Conservation (phyloP, 371 early-diverging fungal species). For the Chytridium lagenaria region DNA sequence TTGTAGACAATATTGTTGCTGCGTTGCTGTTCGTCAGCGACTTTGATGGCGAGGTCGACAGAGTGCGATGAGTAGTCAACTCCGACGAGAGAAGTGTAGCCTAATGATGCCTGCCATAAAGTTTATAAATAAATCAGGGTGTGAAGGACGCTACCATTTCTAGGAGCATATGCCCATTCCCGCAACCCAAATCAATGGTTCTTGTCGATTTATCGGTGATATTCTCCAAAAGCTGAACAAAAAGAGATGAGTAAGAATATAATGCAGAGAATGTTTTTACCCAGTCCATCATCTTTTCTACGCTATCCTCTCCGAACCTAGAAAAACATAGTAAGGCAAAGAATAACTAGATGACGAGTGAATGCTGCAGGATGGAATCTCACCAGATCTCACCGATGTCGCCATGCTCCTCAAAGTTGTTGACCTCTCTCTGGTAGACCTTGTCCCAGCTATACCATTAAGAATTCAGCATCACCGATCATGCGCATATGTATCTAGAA, state of each 20-base stretch:
- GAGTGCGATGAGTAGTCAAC: conserved; percentile 86
- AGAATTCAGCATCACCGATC: not conserved
- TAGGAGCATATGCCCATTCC: conserved; percentile 89
- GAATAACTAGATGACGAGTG: not conserved
- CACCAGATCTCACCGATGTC: conserved; percentile 90
- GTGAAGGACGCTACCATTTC: conserved; percentile 65
- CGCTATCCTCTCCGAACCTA: conserved; percentile 87
- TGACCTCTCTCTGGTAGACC: conserved; percentile 78
- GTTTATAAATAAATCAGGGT: too few relatives aligned
- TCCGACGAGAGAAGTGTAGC: conserved; percentile 75
- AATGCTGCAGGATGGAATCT: not conserved
- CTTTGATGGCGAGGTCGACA: conserved; percentile 68
- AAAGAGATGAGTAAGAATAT: conserved; percentile 30
- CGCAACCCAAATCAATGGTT: conserved; percentile 88
- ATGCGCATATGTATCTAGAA: not conserved
- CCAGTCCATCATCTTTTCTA: conserved; percentile 85
- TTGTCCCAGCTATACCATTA: conserved; percentile 75
- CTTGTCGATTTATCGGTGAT: conserved; percentile 43
- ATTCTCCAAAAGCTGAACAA: conserved; percentile 37
- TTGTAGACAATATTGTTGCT: conserved; percentile 16
- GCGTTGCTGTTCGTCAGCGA: conserved; percentile 56
- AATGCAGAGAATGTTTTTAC: conserved; percentile 40
- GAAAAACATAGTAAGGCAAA: not conserved
- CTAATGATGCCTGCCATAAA: conserved; percentile 34
- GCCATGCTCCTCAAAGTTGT: conserved; percentile 78